Base-by-base conservation (phyloP, 768 basidiomycete genomes). In the Tylopilus plumbeoviolaceoides region DNA sequence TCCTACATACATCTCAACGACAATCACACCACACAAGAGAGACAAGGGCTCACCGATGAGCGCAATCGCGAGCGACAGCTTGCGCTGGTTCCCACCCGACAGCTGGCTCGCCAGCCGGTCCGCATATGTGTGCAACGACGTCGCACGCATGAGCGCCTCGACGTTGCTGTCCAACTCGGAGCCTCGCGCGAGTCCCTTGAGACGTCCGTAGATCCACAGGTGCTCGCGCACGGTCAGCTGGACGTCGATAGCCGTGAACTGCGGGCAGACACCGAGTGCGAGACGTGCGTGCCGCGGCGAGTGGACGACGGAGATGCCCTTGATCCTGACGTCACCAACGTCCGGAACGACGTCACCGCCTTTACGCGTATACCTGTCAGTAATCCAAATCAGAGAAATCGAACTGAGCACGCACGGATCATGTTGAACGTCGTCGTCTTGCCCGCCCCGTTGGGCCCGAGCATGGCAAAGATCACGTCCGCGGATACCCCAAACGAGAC, bases 191-290 rank as follows among this genome's bases (percentile, higher is more conserved):
- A 91, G 70, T 4, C 89, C 89, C 81, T 90, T 90, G 35, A 91
- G 75, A 18, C 83, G 76, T 10, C 86, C 88, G 48, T 89, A 89
- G 10, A 91, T 74, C 53, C 76, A 54, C 31, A 91, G 72, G 61
- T 91, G 89, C 63, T 92, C 86, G 41, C 85, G 78, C 21, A 90
- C 88, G 6, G 87, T 89, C 38, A 91, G 65, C 61, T 89, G 84
- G 14, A 80, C 72, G 58, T 91, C 89, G 56, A 91, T 89, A 1
- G 89, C 88, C 1, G 88, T 89, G 68, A 89, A 89, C 57, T 91
- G 89, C 0, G 89, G 89, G 64, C 89, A 92, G 46, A 92, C 86
- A 4, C 89, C 89, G 7, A 92, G 78, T 20, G 82, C 77, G 7
- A 84, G 75, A 23, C 87, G 78, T 36, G 89, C 86, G 5, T 67